Evolutionary conservation across 345 rosid genomes (phyloP).

Genomic region (Eutrema heterophyllum): DNA sequence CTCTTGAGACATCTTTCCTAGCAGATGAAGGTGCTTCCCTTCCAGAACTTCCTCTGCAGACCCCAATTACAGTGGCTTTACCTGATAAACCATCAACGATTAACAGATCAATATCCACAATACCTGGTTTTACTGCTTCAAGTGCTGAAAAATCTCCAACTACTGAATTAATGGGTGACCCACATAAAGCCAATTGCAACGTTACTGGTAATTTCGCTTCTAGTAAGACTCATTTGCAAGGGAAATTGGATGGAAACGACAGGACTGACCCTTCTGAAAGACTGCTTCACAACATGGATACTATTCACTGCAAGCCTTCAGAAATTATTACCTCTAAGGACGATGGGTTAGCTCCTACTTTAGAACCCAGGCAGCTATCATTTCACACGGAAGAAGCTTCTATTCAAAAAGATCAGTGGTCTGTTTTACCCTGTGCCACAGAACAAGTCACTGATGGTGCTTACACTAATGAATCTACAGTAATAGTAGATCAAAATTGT

Average conservation of each 20-base stretch:
- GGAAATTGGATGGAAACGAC: constrained; percentile 31
- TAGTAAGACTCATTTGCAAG: constrained; percentile 28
- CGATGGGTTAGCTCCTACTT: constrained; percentile 31
- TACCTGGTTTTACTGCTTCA: constrained; percentile 68
- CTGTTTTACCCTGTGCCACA: constrained; percentile 17
- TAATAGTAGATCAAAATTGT: constrained; percentile 26
- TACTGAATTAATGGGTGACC: constrained; percentile 38
- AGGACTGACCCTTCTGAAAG: constrained; percentile 28
- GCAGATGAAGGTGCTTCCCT: constrained; percentile 99
- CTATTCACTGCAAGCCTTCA: constrained; percentile 17
- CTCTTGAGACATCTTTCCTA: constrained; percentile 92
- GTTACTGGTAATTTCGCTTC: constrained; percentile 18
- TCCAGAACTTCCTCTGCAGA: constrained; percentile 75
- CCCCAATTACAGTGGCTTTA: constrained; percentile 82
- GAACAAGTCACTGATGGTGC: constrained; percentile 24
- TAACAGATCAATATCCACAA: constrained; percentile 80
- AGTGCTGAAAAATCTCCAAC: constrained; percentile 38
- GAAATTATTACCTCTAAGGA: constrained; percentile 25
- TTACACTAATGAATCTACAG: constrained; percentile 20
- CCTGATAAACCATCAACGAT: constrained; percentile 71
- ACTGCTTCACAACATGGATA: constrained; percentile 17
- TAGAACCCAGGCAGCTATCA: constrained; percentile 31
- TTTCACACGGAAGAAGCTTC: constrained; percentile 18
- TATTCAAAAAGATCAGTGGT: constrained; percentile 23
- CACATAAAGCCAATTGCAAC: constrained; percentile 34